A percentile compares a stretch with the other conserved stretches of the same genome.
phyloP scores from a whole-genome alignment of 768 basidiomycete genomes.

The Hebeloma cylindrosporum region DNA sequence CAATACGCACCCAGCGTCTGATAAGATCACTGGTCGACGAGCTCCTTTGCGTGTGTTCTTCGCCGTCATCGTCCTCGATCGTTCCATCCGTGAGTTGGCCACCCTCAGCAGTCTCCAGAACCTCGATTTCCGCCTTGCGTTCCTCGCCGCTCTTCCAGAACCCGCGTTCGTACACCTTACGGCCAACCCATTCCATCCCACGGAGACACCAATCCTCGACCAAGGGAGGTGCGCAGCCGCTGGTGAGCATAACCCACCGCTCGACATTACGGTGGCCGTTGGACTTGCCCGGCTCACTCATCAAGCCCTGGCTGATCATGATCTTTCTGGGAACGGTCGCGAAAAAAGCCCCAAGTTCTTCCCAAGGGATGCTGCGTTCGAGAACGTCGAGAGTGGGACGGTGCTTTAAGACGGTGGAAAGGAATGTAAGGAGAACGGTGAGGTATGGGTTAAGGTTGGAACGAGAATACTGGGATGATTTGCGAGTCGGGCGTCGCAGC shows the following conservation, averaged over 20 bases:
- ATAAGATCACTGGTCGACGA: conserved; percentile 38
- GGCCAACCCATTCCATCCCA: conserved; percentile 95
- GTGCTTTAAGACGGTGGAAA: conserved; percentile 74
- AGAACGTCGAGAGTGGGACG: conserved; percentile 58
- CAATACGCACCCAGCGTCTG: conserved; percentile 73
- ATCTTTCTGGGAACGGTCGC: conserved; percentile 55
- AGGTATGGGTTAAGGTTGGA: conserved; percentile 83
- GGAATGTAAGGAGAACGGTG: conserved; percentile 83
- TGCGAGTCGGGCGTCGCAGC: conserved; percentile 62
- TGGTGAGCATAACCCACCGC: conserved; percentile 67
- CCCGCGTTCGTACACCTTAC: conserved; percentile 87
- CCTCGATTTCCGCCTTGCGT: conserved; percentile 70
- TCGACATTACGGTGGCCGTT: conserved; percentile 32
- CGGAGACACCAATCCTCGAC: conserved; percentile 95
- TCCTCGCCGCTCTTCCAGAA: conserved; percentile 88
- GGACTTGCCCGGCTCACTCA: conserved; percentile 16
- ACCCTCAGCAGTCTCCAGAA: conserved; percentile 62
- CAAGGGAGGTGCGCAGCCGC: conserved; percentile 66
- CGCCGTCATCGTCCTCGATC: conserved; percentile 76
- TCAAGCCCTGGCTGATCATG: conserved; percentile 46
- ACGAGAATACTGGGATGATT: conserved; percentile 54
- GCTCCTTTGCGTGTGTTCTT: conserved; percentile 36
- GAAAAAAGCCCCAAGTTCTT: conserved; percentile 64
- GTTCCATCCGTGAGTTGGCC: conserved; percentile 68
- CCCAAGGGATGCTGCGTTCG: conserved; percentile 85